Evolutionary conservation across 169 alveolate genomes (phyloP), one percentile per base, ranked within the genome.

Genomic region (Eimeria tenella): DNA sequence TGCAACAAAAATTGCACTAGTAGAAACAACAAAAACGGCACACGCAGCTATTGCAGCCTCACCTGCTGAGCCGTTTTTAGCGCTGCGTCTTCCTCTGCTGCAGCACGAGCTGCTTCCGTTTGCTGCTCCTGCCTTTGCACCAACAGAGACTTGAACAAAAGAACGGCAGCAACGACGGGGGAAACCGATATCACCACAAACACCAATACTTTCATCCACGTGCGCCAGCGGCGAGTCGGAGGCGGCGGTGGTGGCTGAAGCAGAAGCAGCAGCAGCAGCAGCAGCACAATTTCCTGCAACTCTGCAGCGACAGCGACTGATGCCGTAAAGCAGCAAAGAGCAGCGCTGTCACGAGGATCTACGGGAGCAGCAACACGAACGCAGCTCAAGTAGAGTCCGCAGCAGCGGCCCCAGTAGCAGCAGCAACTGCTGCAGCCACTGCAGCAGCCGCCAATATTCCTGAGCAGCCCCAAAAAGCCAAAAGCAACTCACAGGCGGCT

Each of bases 101-200:
- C 89, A 10, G 89, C 89, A 10, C 10, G 58, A 2, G 71, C 55
- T 19, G 89, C 89, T 5, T 31, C 71, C 6, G 60, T 71, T 1
- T 81, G 68, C 89, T 81, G 65, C 89, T 81, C 73, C 55, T 81
- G 89, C 71, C 89, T n/a, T 71, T 81, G 71, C 89, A 5, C 71
- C 89, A 81, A 42, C 73, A 81, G 89, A 68, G 89, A 81, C 73
- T 81, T 81, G 55, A 81, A 81, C 6, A 81, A 6, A 13, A 81
- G n/a, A 7, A 71, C 55, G 52, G 89, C 89, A 55, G 55, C 73
- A n/a, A 55, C 56, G n/a, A 81, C 21, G 55, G 89, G 89, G 55
- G 89, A 81, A 17, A 55, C 71, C 5, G 89, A 81, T 4, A 81
- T 23, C 31, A 6, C 71, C 23, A 49, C 89, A 23, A 81, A 81